Evolutionary conservation across 306 rosid species (phyloP), one percentile per base, ranked within the genome.

Genomic region (Pterocarpus macrocarpus): DNA sequence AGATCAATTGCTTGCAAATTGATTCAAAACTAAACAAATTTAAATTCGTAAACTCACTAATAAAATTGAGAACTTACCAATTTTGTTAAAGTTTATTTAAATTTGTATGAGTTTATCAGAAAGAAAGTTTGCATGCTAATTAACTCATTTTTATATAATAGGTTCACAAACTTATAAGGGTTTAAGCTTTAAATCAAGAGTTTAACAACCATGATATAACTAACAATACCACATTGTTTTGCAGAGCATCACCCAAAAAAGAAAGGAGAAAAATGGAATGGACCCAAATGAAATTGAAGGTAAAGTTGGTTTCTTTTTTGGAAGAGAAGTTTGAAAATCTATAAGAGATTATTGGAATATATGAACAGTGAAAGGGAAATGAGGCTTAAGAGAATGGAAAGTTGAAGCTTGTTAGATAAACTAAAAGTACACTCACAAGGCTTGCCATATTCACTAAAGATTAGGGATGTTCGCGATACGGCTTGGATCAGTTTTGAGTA

Each of bases 401-500:
- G 74, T 41, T 32, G 74, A 55, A 64, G 72, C 15, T 22, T 43
- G 30, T 64, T 30, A 52, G 32, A 61, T 55, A 55, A 15, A 55
- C 30, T 15, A n/a, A 55, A n/a, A 15, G 30, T 11, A 47, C 14
- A 47, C 53, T 14, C n/a, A 34, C 8, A 17, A 1, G 36, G 34
- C 53, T 63, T 64, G 63, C 76, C 83, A 47, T 83, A 78, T 83
- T 79, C 64, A 16, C 43, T 69, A 57, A 22, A 57, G 71, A 68
- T 8, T 66, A 47, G 2, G 58, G 28, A 22, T 22, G 28, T 22
- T 22, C 28, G 28, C 1, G 28, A 1, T 22, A 1, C 28, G 1
- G 1, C 1, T 22, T 22, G 1, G 28, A 22, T 22, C 28, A 22
- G 28, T 22, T 22, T 22, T 22, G 0, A 22, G 28, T 22, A 22